Percentiles rank a stretch among this genome's conserved stretches.
Conservation (phyloP, 73 alveolate genomes). For the Paramecium sonneborni region DNA sequence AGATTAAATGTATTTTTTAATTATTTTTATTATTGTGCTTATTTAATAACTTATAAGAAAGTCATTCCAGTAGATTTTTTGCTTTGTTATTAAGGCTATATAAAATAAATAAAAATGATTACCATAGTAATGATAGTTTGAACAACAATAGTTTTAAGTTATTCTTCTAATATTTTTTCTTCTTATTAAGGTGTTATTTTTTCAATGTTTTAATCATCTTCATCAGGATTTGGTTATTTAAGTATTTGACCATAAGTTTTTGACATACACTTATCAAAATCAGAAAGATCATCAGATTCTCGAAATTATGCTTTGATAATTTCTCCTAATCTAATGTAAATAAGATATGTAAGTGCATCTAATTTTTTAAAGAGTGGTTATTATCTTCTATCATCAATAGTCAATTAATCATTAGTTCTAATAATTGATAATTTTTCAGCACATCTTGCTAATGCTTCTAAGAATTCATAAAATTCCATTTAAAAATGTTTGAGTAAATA, state of each 20-base stretch:
- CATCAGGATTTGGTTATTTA: not conserved
- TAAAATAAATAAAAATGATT: not conserved
- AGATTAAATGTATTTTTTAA: not conserved
- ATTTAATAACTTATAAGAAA: constrained; percentile 13
- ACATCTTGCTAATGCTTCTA: constrained; percentile 75
- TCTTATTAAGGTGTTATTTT: not conserved
- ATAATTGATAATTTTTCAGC: constrained; percentile 68
- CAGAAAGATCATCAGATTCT: constrained; percentile 41
- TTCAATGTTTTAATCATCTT: not conserved
- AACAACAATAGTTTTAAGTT: not conserved
- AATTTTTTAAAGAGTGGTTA: constrained; percentile 1
- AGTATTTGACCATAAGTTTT: not conserved
- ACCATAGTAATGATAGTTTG: not conserved
- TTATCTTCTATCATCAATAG: constrained; percentile 35
- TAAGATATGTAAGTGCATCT: constrained; percentile 15
- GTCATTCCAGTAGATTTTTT: constrained; percentile 1
- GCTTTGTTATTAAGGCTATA: not conserved
- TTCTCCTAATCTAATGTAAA: constrained; percentile 17
- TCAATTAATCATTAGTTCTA: not conserved
- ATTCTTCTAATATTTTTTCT: not conserved
- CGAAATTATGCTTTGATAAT: not conserved
- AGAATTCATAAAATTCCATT: constrained; percentile 70
- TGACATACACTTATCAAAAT: constrained; percentile 48
- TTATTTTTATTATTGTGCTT: not conserved
- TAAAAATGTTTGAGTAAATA: constrained; percentile 65